Evolutionary conservation across 805 yeast genomes (phyloP).

Genomic region (Cephaloascus fragrans): DNA sequence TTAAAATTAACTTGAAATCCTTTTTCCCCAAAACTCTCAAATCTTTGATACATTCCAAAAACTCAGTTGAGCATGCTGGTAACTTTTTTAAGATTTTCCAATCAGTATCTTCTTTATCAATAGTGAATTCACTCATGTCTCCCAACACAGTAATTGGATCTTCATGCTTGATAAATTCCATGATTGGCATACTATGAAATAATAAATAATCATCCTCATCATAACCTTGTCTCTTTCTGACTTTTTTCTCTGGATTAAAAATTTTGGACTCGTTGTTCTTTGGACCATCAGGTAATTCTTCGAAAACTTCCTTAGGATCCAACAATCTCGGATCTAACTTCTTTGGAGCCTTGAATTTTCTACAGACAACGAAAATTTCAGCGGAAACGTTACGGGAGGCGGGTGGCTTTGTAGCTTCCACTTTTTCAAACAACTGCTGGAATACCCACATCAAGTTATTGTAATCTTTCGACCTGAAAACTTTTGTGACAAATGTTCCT

Average conservation of each 20-base stretch:
- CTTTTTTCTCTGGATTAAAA: conserved; percentile 88
- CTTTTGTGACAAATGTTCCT: conserved; percentile 93
- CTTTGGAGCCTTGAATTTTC: conserved; percentile 93
- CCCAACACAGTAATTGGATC: conserved; percentile 84
- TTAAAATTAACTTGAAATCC: conserved; percentile 77
- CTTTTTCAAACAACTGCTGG: conserved; percentile 90
- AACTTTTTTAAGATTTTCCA: conserved; percentile 64
- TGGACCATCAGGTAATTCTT: conserved; percentile 70
- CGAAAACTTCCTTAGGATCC: conserved; percentile 90
- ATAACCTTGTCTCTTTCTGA: conserved; percentile 90
- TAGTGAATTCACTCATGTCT: conserved; percentile 50
- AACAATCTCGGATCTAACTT: conserved; percentile 85
- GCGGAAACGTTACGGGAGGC: conserved; percentile 99
- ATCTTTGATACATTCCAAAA: conserved; percentile 79
- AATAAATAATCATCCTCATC: conserved; percentile 81
- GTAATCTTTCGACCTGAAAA: conserved; percentile 97
- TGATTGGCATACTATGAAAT: conserved; percentile 60
- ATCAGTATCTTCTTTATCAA: conserved; percentile 57
- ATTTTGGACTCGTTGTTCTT: conserved; percentile 85
- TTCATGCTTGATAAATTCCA: conserved; percentile 74
- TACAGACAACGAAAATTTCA: conserved; percentile 95
- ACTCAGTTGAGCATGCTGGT: conserved; percentile 70
- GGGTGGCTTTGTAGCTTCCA: conserved; percentile 98
- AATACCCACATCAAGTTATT: conserved; percentile 97
- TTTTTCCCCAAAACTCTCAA: conserved; percentile 89